Conservation (phyloP, 129 eudicot genomes). For the Dittrichia graveolens region DNA sequence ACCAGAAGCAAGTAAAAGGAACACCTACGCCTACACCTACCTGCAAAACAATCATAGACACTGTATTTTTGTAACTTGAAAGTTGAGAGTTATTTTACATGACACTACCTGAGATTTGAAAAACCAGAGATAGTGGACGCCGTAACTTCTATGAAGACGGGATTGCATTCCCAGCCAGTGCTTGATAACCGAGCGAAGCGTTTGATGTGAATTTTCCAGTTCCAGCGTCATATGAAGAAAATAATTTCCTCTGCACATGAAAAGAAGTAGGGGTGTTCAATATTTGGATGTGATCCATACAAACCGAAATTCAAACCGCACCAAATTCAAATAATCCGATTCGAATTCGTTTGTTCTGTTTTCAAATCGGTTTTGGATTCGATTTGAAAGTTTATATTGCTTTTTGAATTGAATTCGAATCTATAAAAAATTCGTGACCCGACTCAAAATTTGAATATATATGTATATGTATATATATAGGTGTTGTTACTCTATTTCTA, state of each 20-base stretch:
- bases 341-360: no score
- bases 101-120: neutral
- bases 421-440: no score
- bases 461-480: no score
- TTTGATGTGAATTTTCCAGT: conserved; percentile 40
- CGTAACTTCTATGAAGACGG: conserved; percentile 25
- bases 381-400: no score
- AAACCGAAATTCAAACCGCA: no score
- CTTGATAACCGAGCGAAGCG: conserved; percentile 28
- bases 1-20: conserved; percentile 23
- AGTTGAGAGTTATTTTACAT: conserved; percentile 11
- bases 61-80: neutral
- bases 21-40: conserved; percentile 1
- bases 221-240: conserved; percentile 66
- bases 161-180: conserved; percentile 22
- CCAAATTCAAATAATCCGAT: no score
- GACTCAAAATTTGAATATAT: no score
- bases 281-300: no score
- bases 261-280: neutral
- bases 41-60: conserved; percentile 17
- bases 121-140: neutral
- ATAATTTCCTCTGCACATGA: conserved; percentile 60
- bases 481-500: no score
- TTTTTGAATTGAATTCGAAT: no score
- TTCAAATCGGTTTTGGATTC: no score